Percentiles rank a stretch among this genome's conserved stretches.
phyloP scores from a whole-genome alignment of 352 stramenopile genomes.

The Globisporangium nunn region DNA sequence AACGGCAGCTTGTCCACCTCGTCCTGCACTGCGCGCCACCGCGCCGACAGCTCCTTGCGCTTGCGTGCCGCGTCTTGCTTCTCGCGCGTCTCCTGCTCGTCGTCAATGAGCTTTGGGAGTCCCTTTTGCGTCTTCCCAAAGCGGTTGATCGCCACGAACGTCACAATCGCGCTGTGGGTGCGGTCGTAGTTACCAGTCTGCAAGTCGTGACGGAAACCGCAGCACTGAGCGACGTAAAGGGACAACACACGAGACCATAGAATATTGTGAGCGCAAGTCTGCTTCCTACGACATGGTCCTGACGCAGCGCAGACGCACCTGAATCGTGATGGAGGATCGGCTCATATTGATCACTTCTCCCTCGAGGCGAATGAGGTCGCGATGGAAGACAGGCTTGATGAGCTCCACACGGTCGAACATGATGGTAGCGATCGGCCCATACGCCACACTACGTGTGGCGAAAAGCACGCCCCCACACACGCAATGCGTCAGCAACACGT shows the following conservation, averaged over 20 bases:
- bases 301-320: not conserved
- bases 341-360: constrained; percentile 57
- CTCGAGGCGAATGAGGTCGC: constrained; percentile 55
- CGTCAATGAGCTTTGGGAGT: constrained; percentile 37
- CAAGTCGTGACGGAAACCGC: constrained; percentile 54
- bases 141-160: constrained; percentile 50
- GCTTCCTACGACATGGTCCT: constrained; percentile 28
- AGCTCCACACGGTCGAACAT: constrained; percentile 59
- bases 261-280: too few species aligned
- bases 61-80: constrained; percentile 27
- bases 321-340: constrained; percentile 33
- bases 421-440: constrained; percentile 54
- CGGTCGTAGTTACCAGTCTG: constrained; percentile 58
- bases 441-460: constrained; percentile 26
- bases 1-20: constrained; percentile 52
- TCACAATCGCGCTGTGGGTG: constrained; percentile 66
- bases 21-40: constrained; percentile 60
- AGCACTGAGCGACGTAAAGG: constrained; percentile 32
- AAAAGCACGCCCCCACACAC: not conserved
- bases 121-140: constrained; percentile 44
- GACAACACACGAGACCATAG: too few species aligned
- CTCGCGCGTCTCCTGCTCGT: constrained; percentile 19
- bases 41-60: constrained; percentile 42
- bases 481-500: not conserved
- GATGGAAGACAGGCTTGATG: constrained; percentile 52